These are phyloP conservation scores for Odontarrhena argentea DNA, from an alignment of 345 rosid genomes.

Conservation along the genomic window DNA sequence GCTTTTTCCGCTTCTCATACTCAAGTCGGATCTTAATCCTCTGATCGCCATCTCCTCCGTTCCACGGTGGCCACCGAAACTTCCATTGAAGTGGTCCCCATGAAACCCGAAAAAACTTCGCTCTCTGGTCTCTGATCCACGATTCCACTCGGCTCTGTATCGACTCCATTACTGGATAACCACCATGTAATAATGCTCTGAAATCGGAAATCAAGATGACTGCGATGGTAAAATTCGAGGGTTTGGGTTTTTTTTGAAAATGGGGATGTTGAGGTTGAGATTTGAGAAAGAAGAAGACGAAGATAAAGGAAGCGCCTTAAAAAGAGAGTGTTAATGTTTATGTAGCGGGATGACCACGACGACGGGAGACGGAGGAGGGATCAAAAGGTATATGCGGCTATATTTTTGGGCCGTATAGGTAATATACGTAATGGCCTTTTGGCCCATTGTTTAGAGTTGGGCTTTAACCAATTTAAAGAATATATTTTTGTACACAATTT, in stretches of 20 bases:
- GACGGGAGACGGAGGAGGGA: background rate
- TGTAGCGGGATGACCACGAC: background rate
- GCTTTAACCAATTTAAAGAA: no score
- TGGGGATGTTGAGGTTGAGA: background rate
- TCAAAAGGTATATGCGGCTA: conserved; percentile 36
- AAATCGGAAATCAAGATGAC: conserved; percentile 4
- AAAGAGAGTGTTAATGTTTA: background rate
- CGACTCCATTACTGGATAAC: conserved; percentile 39
- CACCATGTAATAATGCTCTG: background rate
- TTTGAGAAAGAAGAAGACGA: conserved; percentile 11
- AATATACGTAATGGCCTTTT: background rate
- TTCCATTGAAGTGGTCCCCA: conserved; percentile 89
- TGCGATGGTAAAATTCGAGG: background rate
- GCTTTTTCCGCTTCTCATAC: conserved; percentile 69
- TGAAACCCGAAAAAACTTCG: conserved; percentile 64
- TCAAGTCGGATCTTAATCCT: conserved; percentile 71
- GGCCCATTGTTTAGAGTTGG: background rate
- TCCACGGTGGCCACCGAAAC: conserved; percentile 83
- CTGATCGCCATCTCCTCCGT: conserved; percentile 49
- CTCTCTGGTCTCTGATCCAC: conserved; percentile 91
- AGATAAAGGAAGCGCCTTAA: conserved; percentile 7
- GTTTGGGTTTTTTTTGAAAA: background rate
- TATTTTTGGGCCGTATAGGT: conserved; percentile 13
- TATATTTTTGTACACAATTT: no score
- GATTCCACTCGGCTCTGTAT: conserved; percentile 75